Base-by-base conservation (phyloP, 371 early-diverging fungal species). In the Entomophthora muscae region DNA sequence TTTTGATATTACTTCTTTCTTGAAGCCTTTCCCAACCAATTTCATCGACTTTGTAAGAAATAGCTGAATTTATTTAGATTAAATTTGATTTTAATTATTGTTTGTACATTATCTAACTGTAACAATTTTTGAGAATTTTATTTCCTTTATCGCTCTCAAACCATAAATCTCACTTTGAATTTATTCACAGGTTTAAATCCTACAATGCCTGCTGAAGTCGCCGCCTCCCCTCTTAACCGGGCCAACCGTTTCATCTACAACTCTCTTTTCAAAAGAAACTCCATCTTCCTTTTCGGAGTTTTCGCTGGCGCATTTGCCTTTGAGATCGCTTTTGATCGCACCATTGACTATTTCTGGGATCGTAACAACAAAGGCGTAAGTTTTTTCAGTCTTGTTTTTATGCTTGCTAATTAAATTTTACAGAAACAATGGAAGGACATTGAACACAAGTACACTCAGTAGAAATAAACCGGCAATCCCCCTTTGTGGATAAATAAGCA, bases 301-400 rank as follows among this genome's bases (percentile, higher is more conserved):
- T 85, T 90, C 65, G 84, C 73, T 68, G 69, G 81, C 53, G 93
- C 90, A 42, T 84, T 90, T 66, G 85, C 75, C 26, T 84, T 84
- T 71, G 86, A 90, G 72, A 71, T 89, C 63, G 85, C 73, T 64
- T 88, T 85, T 69, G 89, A 90, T 71, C 73, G 75, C 32, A 66
- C 73, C 65, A 71, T 84, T 42, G 77, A 84, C 75, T 70, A 72
- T 64, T 58, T 88, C 62, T 92, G 88, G 88, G 87, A 90, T 70
- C 70, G 72, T 58, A 17, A 81, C 63, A 92, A 92, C 85, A 77
- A 83, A 73, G 91, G 91, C 55, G 93, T 92, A 82, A 75, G 87
- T 83, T 32, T 52, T 62, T 53, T 62, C n/a, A 2, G 3, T 52
- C 53, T 62, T 52, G 10, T n/a, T 12, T 62, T 52, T 17, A 17